These are phyloP conservation scores for Lentinula boryana DNA, from an alignment of 768 basidiomycete species.

Conservation along the genomic window DNA sequence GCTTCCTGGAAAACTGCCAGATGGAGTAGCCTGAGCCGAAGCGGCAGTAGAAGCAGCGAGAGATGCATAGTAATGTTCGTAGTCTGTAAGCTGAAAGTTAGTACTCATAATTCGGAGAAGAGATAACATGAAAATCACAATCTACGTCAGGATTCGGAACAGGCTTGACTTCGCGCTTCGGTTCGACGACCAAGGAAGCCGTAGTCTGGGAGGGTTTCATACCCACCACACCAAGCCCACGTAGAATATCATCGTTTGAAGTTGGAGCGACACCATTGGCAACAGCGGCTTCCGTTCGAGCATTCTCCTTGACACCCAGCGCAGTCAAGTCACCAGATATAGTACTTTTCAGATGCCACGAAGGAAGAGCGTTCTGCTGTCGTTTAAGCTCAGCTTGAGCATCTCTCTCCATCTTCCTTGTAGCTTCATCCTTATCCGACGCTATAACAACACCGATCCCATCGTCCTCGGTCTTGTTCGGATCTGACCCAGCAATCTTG, in stretches of 20 bases:
- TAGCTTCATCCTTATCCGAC: slow-evolving; percentile 83
- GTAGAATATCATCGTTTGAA: slow-evolving; percentile 69
- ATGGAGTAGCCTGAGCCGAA: slow-evolving; percentile 58
- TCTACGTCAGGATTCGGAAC: slow-evolving; percentile 52
- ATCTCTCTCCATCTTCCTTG: slow-evolving; percentile 65
- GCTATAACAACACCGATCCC: slow-evolving; percentile 83
- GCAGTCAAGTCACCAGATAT: slow-evolving; percentile 90
- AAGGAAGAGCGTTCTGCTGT: slow-evolving; percentile 85
- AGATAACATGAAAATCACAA: slow-evolving; percentile 34
- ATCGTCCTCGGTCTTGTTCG: slow-evolving; percentile 59
- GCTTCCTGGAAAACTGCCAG: slow-evolving; percentile 38
- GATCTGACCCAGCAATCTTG: slow-evolving; percentile 69
- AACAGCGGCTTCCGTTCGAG: slow-evolving; percentile 37
- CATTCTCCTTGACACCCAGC: slow-evolving; percentile 70
- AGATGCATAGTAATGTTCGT: slow-evolving; percentile 79
- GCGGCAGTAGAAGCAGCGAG: slow-evolving; percentile 58
- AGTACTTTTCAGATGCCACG: slow-evolving; percentile 96
- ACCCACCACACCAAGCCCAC: slow-evolving; percentile 57
- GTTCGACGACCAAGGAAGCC: slow-evolving; percentile 8
- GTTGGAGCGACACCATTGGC: slow-evolving; percentile 24
- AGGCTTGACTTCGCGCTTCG: slow-evolving; percentile 35
- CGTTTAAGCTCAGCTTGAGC: slow-evolving; percentile 80
- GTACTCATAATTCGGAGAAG: not conserved
- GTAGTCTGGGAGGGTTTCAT: slow-evolving; percentile 20
- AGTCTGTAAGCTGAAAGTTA: slow-evolving; percentile 38